Evolutionary conservation across 345 rosid species (phyloP), one percentile per base, ranked within the genome.

Genomic region (Gossypium australe): DNA sequence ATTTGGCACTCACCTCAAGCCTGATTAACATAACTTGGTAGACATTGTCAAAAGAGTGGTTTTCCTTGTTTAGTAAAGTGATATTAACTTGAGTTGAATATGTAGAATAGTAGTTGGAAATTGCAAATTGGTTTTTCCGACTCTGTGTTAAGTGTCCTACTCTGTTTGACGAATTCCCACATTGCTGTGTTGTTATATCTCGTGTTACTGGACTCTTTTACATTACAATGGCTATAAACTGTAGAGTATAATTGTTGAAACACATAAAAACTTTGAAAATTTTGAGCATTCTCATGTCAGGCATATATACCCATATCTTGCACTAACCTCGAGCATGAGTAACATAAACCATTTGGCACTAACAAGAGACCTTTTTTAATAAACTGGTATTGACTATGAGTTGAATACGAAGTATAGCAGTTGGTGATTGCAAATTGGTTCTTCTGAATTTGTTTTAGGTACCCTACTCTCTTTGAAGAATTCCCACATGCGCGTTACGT

Each of bases 121-220:
- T 64, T 64, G 24, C 47, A 29, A 59, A 10, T 58, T 24, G 34
- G 13, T 51, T 52, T 18, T 25, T 49, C 11, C 22, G 22, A 16
- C 27, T 71, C 17, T 76, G 25, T 82, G 53, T 25, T 61, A 94
- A 97, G 91, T 92, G 89, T 73, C 97, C 97, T 25, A 92, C 98
- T 61, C 94, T 92, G 58, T 94, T 92, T 78, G 85, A 85, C 7
- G 98, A 93, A 65, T 95, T 95, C 63, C 98, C 98, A 0, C 99
- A 91, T 62, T 34, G 41, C 41, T 34, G 7, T 34, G 41, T 34
- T 34, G 41, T 34, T 34, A 34, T 34, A 34, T 5, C 7, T 4
- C 7, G 41, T 34, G 41, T 34, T 34, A 34, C 7, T 34, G 41
- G 41, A 34, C 41, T 34, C 41, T 5, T 34, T 34, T 34, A 34